Evolutionary conservation across 441 rosid genomes (phyloP).

Genomic region (Brassica balearica): DNA sequence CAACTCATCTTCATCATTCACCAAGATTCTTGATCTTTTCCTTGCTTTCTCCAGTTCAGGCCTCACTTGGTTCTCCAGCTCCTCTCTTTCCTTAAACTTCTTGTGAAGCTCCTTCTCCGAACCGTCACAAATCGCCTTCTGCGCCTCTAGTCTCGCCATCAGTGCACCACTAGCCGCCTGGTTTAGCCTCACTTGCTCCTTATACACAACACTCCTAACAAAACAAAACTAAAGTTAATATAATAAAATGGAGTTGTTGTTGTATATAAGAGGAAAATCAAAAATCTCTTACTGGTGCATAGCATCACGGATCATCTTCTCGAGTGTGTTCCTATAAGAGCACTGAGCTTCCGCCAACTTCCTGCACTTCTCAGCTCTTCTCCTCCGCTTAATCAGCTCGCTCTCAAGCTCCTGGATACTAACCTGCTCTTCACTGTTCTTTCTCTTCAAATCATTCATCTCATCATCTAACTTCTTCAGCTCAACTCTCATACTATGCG

Average conservation of each 20-base stretch:
- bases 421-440: conserved; percentile 71
- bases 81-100: conserved; percentile 81
- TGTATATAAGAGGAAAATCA: conserved; percentile 1
- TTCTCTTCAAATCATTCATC: conserved; percentile 59
- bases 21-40: conserved; percentile 68
- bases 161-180: conserved; percentile 83
- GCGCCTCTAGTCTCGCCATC: conserved; percentile 92
- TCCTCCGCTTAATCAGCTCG: conserved; percentile 73
- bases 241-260: too few species aligned
- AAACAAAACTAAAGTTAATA: too few species aligned
- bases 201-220: conserved; percentile 83
- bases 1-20: conserved; percentile 50
- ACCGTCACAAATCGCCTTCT: conserved; percentile 82
- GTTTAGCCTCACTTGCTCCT: conserved; percentile 92
- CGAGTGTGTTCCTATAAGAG: conserved; percentile 75
- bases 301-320: conserved; percentile 99
- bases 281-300: conserved; percentile 97
- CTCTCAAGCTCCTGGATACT: conserved; percentile 80
- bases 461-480: conserved; percentile 73
- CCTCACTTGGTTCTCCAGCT: conserved; percentile 73
- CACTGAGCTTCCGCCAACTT: conserved; percentile 92
- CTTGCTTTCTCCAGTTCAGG: conserved; percentile 79
- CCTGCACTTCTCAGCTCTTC: conserved; percentile 95
- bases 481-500: conserved; percentile 47
- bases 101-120: conserved; percentile 86